These are phyloP conservation scores for Colletotrichum agaves DNA, from an alignment of 2,329 filamentous ascomycete genomes.

Conservation along the genomic window DNA sequence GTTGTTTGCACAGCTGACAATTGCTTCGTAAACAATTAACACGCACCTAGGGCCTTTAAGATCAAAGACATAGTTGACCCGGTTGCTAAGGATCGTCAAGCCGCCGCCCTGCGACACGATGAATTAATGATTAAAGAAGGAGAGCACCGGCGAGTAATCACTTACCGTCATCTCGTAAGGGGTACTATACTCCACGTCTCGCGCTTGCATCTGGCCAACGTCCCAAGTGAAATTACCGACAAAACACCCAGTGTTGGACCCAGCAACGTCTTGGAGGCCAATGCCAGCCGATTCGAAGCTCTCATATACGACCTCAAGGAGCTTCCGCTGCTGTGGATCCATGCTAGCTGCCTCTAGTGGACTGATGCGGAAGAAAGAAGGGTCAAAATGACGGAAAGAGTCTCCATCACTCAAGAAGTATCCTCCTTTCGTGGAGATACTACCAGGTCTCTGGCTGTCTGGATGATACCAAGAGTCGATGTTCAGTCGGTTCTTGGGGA, in stretches of 20 bases:
- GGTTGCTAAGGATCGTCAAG: not conserved
- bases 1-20: too few species aligned
- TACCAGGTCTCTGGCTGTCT: slow-evolving; percentile 7
- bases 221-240: not conserved
- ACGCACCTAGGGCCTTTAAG: not conserved
- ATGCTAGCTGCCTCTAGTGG: not conserved
- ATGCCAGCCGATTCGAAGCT: not conserved
- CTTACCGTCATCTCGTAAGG: not conserved
- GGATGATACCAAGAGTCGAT: slow-evolving; percentile 19
- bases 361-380: not conserved
- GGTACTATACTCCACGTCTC: not conserved
- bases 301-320: not conserved
- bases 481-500: slow-evolving; percentile 15
- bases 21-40: too few species aligned
- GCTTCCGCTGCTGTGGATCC: not conserved
- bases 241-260: not conserved
- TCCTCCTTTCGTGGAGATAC: not conserved
- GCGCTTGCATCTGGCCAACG: not conserved
- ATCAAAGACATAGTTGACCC: not conserved
- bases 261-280: not conserved
- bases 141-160: too few species aligned
- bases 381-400: not conserved
- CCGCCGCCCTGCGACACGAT: too few species aligned
- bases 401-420: not conserved
- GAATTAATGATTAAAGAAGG: too few species aligned